A percentile compares a stretch with the other conserved stretches of the same genome.
Conservation (phyloP, 441 rosid genomes). For the Melastoma candidum region DNA sequence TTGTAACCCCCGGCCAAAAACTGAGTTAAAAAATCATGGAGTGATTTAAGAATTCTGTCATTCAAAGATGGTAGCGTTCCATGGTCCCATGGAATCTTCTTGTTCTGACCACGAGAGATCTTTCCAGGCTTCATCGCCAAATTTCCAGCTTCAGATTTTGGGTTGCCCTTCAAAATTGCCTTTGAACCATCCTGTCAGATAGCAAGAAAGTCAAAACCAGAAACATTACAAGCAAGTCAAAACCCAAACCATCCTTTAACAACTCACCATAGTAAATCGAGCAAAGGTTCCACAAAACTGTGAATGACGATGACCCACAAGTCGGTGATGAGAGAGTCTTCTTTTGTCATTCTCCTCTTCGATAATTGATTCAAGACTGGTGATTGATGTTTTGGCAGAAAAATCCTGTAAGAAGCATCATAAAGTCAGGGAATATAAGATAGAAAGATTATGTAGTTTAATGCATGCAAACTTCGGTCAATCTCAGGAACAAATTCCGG, state of each 20-base stretch:
- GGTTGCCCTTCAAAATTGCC: slow-evolving; percentile 64
- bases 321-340: slow-evolving; percentile 46
- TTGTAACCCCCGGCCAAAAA: slow-evolving; percentile 84
- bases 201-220: slow-evolving; percentile 10
- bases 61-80: slow-evolving; percentile 42
- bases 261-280: slow-evolving; percentile 64
- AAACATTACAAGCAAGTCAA: slow-evolving; percentile 5
- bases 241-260: neutral
- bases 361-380: slow-evolving; percentile 66
- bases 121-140: slow-evolving; percentile 37
- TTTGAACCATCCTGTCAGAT: slow-evolving; percentile 74
- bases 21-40: slow-evolving; percentile 77
- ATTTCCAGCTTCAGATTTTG: slow-evolving; percentile 35
- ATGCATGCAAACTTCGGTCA: neutral
- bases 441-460: neutral
- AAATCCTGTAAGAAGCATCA: slow-evolving; percentile 32
- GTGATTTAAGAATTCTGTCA: slow-evolving; percentile 47
- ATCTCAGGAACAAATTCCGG: neutral
- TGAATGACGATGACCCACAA: slow-evolving; percentile 44
- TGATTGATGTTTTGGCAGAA: slow-evolving; percentile 39
- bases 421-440: neutral
- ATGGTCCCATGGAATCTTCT: slow-evolving; percentile 60
- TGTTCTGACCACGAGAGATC: slow-evolving; percentile 35
- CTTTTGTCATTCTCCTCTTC: slow-evolving; percentile 61
- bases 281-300: slow-evolving; percentile 90